Evolutionary conservation across 495 filamentous ascomycete species (phyloP), one percentile per base, ranked within the genome.

Genomic region (Clohesyomyces aquaticus): DNA sequence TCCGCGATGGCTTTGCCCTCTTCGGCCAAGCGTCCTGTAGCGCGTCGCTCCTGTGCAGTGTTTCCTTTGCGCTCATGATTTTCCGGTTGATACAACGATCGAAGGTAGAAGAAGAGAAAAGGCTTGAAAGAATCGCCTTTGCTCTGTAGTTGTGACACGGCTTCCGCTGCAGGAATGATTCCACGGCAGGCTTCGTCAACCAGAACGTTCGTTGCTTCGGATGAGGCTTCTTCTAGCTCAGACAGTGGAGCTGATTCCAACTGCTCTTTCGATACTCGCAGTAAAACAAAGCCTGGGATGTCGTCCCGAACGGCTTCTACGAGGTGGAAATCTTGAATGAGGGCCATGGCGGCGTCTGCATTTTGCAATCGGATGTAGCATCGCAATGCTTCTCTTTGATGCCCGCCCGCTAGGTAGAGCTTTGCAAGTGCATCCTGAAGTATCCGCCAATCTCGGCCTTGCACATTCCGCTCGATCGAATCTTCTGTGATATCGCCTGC

Each of bases 321-420:
- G 23, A 98, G 79, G 65, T 91, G 90, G 67, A 88, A 88, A 23
- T 94, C 88, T 57, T 83, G 82, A 64, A 98, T 93, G 56, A 98
- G 76, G 21, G 80, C 76, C 85, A 98, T 93, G 0, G 91, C 89
- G 16, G 87, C 86, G 63, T 97, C 92, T 1, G 90, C 94, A 79
- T 98, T 90, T 71, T 96, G 91, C 11, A 96, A 81, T 38, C 82
- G 87, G 69, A 98, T 94, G 73, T 93, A 96, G 75, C 88, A 94
- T 62, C 81, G 85, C 35, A 98, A 77, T 0, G 94, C 94, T 72
- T 96, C 91, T 59, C 86, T 81, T 54, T 88, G 87, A 46, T 90
- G 88, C 1, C 89, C 88, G 62, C 84, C 86, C 19, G 88, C 88
- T 51, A 97, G 80, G 70, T 91, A 88, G 8, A 98, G 81, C 66